Base-by-base conservation (phyloP, 129 eudicot species). In the Escallonia herrerae region DNA sequence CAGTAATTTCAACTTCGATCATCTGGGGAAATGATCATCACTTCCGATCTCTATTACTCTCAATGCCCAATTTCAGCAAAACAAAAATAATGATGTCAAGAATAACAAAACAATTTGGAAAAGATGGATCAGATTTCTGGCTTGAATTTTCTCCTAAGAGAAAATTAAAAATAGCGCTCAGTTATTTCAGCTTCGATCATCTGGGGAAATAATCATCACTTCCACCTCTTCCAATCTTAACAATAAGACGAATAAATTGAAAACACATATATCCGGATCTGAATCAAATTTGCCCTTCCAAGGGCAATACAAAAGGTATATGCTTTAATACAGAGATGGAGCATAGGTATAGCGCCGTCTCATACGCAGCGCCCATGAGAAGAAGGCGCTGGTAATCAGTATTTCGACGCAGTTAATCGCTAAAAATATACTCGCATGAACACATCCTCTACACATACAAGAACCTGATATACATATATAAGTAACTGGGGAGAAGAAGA, bases 11-110 rank as follows among this genome's bases (percentile, higher is more conserved):
- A 77, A 69, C 66, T 52, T 71, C 77, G 82, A 71, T 77, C 82
- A 77, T 70, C 81, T 77, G 76, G 81, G 81, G 81, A 77, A 77
- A 77, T 64, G 52, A 6, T 77, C 81, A 77, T 77, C 81, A 70
- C 72, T 14, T 76, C 80, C 80, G 9, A 69, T 69, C 71, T 56
- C 61, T 15, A 8, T 13, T 22, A 50, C 39, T 37, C 5, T 22
- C 47, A 1, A 2, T 49, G 44, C 48, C 4, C 9, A 47, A 43
- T 11, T 8, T 60, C 48, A 6, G 41, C 48, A 41, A 7, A 3
- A n/a, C 9, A 49, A 49, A 3, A 49, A 6, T 7, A 49, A 49
- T n/a, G 4, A 5, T 1, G 3, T 49, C 13, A 6, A 37, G 52
- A 42, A 40, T 54, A 67, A 5, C 54, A 49, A 49, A 49, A 5